Evolutionary conservation across 2,329 filamentous ascomycete species (phyloP).

Genomic region (Metarhizium robertsii): DNA sequence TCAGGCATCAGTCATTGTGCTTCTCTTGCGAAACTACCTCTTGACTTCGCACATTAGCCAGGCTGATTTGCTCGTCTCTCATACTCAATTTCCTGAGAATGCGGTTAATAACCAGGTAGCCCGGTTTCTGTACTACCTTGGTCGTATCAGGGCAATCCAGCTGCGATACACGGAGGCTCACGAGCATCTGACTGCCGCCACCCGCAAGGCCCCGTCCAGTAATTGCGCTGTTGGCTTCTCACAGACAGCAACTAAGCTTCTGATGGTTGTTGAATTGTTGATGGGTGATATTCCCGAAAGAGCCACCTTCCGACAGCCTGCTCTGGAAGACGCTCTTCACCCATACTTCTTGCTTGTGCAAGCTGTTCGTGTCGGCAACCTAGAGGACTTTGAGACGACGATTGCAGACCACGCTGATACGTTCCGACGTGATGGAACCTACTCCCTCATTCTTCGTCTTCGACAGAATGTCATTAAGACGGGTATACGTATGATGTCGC

Average conservation of each 20-base stretch:
- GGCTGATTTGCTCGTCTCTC: constrained; percentile 88
- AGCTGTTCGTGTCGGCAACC: constrained; percentile 90
- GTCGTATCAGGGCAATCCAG: constrained; percentile 92
- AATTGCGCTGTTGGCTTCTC: constrained; percentile 88
- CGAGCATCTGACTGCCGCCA: constrained; percentile 85
- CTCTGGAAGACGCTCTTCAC: constrained; percentile 76
- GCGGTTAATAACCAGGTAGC: constrained; percentile 98
- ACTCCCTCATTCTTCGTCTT: constrained; percentile 87
- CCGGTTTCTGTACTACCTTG: constrained; percentile 93
- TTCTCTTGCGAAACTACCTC: constrained; percentile 92
- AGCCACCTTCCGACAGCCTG: constrained; percentile 82
- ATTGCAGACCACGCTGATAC: constrained; percentile 73
- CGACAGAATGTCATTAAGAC: constrained; percentile 99
- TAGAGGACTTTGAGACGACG: constrained; percentile 84
- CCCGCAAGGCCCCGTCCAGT: constrained; percentile 87
- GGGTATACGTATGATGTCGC: constrained; percentile 96
- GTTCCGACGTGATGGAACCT: constrained; percentile 90
- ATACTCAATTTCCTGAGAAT: constrained; percentile 89
- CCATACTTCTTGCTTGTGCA: constrained; percentile 93
- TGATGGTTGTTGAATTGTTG: constrained; percentile 89
- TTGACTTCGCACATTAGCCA: constrained; percentile 94
- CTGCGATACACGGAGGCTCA: constrained; percentile 95
- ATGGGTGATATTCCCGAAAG: constrained; percentile 99
- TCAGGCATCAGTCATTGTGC: constrained; percentile 91
- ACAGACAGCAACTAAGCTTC: constrained; percentile 91